Base-by-base conservation (phyloP, 2,329 filamentous ascomycete genomes). In the Tolypocladium ophioglossoides region DNA sequence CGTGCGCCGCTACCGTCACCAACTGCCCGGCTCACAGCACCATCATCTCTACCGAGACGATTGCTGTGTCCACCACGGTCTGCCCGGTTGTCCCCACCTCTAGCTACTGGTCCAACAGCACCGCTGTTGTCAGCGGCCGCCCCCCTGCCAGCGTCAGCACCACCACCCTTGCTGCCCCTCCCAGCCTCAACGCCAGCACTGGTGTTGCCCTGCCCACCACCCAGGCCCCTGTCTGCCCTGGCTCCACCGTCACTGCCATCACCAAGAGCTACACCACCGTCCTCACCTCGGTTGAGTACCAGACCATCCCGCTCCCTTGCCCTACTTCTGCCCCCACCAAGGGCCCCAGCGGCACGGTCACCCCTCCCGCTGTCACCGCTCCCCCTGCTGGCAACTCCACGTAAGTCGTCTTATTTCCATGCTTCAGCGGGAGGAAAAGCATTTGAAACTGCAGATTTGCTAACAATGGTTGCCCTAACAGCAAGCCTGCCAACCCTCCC, bases 1-100 rank as follows among this genome's bases (percentile, higher is more conserved):
- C 75, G 54, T 85, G 82, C 74, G 74, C 70, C 55, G 72, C 80
- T 51, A 75, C 75, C 57, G 80, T 85, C 65, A 78, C 79, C 68
- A 65, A 86, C 80, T 87, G 84, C 78, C 79, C 78, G 57, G 68
- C 69, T 38, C 66, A 65, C 61, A 67, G 66, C 64, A 71, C 67
- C 56, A 62, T 68, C 55, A 55, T 69, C 53, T 58, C 60, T 47
- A 74, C 71, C 53, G 65, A 70, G 66, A 69, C 68, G 56, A 53
- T 70, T 53, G 63, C 67, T 53, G 59, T 70, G 62, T 70, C 70
- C 56, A 73, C 70, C 67, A 72, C 70, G 52, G 55, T 73, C 60
- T 54, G 60, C 62, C 61, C 59, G 44, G 61, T 56, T 52, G 57
- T 55, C 35, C 53, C 62, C 52, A 61, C 61, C 55, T 16, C 40